Base-by-base conservation (phyloP, 2,329 filamentous ascomycete genomes). In the Ophidiomyces ophidiicola region DNA sequence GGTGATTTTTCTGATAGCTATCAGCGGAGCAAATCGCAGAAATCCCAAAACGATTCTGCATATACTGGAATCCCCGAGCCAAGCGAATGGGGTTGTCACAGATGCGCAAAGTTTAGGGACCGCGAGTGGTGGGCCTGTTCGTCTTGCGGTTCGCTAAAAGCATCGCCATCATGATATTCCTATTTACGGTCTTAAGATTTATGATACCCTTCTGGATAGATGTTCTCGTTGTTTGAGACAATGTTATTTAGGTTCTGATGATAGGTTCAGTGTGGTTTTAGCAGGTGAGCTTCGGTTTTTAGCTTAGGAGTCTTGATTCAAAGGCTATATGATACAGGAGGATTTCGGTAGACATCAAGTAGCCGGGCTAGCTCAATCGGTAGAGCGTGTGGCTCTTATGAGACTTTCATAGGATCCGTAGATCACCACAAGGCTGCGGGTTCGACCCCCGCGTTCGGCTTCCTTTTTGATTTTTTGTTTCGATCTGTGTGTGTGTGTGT, bases 71-170 rank as follows among this genome's bases (percentile, higher is more conserved):
- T 62, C 62, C 17, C 56, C 57, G n/a, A 67, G 32, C 66, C 69
- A 2, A 49, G 76, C 14, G 74, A 73, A 1, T 79, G 76, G 76
- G 61, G 68, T 39, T 80, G 76, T 52, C 49, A 61, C 36, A 56
- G 60, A 4, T 80, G 76, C 44, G 71, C 72, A 4, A 67, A 68
- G 0, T 78, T 75, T 44, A 78, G 78, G 72, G 75, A 78, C 53
- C 67, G 64, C 14, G 59, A 73, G 48, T 79, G 74, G 73, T 78
- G 74, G 74, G 77, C 72, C 3, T 79, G 75, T 48, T 68, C 69
- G 10, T 61, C 61, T 7, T 79, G 75, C 53, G 74, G 74, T 35
- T 61, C 56, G 6, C 72, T 78, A 71, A 78, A 78, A 53, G 49
- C 56, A 24, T 32, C 36, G 4, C 33, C 36, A 19, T 39, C 14